A percentile compares a stretch with the other conserved stretches of the same genome.
phyloP scores from a whole-genome alignment of 2,329 filamentous ascomycete species.

The Ascochyta pisi region DNA sequence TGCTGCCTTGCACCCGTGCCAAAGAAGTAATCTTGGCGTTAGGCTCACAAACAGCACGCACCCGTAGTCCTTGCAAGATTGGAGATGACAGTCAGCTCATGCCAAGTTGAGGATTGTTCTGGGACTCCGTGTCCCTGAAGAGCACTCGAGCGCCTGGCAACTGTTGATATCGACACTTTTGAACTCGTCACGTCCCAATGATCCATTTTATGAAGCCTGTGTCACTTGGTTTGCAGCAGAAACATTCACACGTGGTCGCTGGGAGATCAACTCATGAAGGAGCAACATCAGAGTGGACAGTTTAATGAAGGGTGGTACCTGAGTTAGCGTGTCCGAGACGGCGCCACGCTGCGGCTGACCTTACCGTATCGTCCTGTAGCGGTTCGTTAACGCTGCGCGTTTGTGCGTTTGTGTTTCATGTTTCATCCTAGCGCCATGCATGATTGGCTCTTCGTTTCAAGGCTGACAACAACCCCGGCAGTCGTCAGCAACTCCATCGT shows the following conservation, averaged over 20 bases:
- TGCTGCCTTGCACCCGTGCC: conserved; percentile 12
- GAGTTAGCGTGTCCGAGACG: conserved; percentile 36
- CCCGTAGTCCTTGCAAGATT: conserved; percentile 17
- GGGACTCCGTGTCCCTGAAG: conserved; percentile 12
- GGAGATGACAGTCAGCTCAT: conserved; percentile 19
- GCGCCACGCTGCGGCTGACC: conserved; percentile 37
- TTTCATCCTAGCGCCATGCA: conserved; percentile 24
- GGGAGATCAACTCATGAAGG: conserved; percentile 10
- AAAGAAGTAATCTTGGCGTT: conserved; percentile 24
- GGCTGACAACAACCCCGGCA: conserved; percentile 32
- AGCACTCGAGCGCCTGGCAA: conserved; percentile 10
- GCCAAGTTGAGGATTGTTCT: conserved; percentile 12
- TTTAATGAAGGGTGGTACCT: conserved; percentile 43
- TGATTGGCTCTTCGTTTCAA: conserved; percentile 37
- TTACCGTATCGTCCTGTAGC: conserved; percentile 23
- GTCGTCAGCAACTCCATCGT: conserved; percentile 21
- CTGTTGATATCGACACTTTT: conserved; percentile 1
- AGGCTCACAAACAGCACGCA: conserved; percentile 1
- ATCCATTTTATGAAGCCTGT: conserved; percentile 16
- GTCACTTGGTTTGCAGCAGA: conserved; percentile 19
- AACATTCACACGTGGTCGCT: conserved; percentile 6
- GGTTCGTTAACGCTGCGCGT: conserved; percentile 24
- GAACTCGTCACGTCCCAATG: neutral
- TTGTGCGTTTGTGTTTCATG: conserved; percentile 41
- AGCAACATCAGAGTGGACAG: conserved; percentile 4